These are phyloP conservation scores for Dactylellina cionopaga DNA, from an alignment of 2,329 filamentous ascomycete species.

Conservation along the genomic window DNA sequence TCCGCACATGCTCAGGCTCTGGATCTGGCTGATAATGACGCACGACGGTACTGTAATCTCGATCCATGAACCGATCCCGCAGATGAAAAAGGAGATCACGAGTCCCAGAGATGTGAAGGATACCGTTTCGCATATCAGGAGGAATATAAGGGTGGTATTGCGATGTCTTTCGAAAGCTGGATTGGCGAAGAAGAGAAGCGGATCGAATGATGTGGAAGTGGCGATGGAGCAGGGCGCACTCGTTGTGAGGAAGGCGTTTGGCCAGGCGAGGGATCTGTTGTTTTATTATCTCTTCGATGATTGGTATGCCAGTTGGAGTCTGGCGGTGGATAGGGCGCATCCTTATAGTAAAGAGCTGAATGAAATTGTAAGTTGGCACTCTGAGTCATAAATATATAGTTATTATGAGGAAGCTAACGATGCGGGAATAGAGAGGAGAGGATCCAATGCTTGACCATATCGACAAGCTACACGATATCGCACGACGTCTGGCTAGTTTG, in stretches of 20 bases:
- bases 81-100: constrained; percentile 57
- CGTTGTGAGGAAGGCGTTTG: constrained; percentile 58
- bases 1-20: constrained; percentile 63
- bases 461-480: constrained; percentile 69
- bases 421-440: constrained; percentile 67
- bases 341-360: constrained; percentile 65
- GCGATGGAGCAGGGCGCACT: constrained; percentile 60
- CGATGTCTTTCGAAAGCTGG: constrained; percentile 57
- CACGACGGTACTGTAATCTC: constrained; percentile 64
- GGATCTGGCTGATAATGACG: constrained; percentile 64
- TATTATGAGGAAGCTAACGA: no score
- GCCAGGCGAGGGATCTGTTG: constrained; percentile 69
- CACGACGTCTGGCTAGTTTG: constrained; percentile 70
- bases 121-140: constrained; percentile 56
- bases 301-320: constrained; percentile 71
- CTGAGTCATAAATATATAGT: not conserved
- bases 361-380: constrained; percentile 61
- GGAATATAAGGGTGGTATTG: constrained; percentile 56
- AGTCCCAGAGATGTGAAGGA: constrained; percentile 30
- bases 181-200: constrained; percentile 64
- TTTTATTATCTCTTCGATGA: constrained; percentile 76
- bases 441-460: constrained; percentile 63
- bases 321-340: constrained; percentile 69
- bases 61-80: constrained; percentile 61
- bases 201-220: constrained; percentile 62